A percentile compares a stretch with the other conserved stretches of the same genome.
Evolutionary conservation across 2,329 filamentous ascomycete species (phyloP).

Genomic region (Apiospora phragmitis): DNA sequence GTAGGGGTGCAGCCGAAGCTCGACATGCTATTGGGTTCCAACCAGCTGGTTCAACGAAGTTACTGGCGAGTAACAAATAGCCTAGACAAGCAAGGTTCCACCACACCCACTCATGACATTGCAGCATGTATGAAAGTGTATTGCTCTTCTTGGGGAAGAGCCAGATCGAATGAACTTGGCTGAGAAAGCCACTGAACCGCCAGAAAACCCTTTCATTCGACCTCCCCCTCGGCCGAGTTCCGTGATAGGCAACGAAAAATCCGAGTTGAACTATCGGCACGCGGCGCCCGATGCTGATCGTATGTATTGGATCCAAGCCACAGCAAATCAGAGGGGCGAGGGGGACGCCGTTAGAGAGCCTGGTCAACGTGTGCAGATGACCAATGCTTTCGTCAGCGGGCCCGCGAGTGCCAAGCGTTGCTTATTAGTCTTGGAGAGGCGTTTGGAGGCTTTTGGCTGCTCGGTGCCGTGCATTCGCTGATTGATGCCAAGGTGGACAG

Average conservation of each 20-base stretch:
- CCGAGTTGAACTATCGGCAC: neutral
- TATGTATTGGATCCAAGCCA: too few species aligned
- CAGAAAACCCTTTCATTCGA: neutral
- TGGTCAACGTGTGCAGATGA: slow-evolving; percentile 8
- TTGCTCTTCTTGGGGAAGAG: neutral
- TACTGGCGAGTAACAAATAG: neutral
- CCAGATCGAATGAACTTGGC: neutral
- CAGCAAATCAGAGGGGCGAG: neutral
- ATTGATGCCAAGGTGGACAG: neutral
- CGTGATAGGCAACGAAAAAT: neutral
- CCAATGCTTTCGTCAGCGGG: slow-evolving; percentile 11
- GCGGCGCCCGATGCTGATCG: neutral
- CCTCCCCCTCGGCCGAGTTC: neutral
- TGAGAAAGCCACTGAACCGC: neutral
- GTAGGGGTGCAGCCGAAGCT: slow-evolving; percentile 7
- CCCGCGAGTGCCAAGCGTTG: neutral
- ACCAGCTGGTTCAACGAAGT: slow-evolving; percentile 9
- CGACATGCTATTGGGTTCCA: slow-evolving; percentile 15
- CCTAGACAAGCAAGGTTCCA: neutral
- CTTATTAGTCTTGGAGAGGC: slow-evolving; percentile 2
- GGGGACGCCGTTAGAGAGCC: neutral
- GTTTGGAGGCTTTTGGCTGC: neutral
- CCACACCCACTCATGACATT: slow-evolving; percentile 1
- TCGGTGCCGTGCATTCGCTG: neutral
- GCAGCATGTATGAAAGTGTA: neutral